Base-by-base conservation (phyloP, 495 filamentous ascomycete species). In the Letharia lupina region DNA sequence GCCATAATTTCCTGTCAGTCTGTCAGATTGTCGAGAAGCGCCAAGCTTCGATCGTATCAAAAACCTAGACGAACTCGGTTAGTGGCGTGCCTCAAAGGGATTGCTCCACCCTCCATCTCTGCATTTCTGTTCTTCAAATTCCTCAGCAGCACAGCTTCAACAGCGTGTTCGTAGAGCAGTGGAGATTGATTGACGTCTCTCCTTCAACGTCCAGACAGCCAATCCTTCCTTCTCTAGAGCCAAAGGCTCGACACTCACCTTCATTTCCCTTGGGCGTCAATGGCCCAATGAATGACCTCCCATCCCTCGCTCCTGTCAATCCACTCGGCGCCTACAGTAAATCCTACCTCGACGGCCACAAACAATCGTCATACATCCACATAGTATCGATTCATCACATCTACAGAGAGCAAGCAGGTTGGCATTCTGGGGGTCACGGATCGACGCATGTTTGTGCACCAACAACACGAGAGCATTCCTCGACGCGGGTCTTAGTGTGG, bases 191-290 rank as follows among this genome's bases (percentile, higher is more conserved):
- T 10, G 15, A 47, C 18, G 5, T 45, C 50, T 41, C 56, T 57
- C 52, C 37, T 37, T 65, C 12, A n/a, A 52, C 11, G 7, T 20
- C 10, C 63, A 45, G 28, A 12, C 63, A 59, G 40, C 63, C 56
- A 65, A 65, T 65, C 56, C 42, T 56, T 59, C 63, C 42, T 40
- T 28, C 58, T 23, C 41, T 37, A 16, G 20, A 23, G 42, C 42
- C 42, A 15, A 41, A 42, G 50, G 13, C 31, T 28, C 31, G 58
- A 65, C 11, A 18, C 56, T 40, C 18, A 45, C 31, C 54, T 44
- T 65, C 63, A 65, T 65, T 60, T 65, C 63, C 52, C 47, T 63
- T 41, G 48, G 47, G 62, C 62, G 33, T 41, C 62, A 63, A 56
- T 33, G 37, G 62, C 41, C 62, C 47, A 63, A 63, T 63, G 62